Evolutionary conservation across 805 yeast species (phyloP).

Genomic region (Clavispora asparagi): DNA sequence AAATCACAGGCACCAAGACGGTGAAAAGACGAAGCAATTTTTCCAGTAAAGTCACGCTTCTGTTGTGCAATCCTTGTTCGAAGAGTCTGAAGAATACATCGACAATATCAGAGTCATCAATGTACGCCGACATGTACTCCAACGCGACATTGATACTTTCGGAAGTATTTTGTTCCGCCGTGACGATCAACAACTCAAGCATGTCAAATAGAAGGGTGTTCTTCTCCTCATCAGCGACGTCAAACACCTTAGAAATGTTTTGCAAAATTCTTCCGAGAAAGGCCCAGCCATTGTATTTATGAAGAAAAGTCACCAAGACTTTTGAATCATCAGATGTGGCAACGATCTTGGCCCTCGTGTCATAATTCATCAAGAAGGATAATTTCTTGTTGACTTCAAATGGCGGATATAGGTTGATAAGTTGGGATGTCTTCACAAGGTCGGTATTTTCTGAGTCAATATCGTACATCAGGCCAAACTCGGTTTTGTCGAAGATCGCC

Average conservation of each 20-base stretch:
- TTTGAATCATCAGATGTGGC: slow-evolving; percentile 38
- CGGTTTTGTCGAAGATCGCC: slow-evolving; percentile 36
- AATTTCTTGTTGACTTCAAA: slow-evolving; percentile 44
- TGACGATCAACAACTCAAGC: slow-evolving; percentile 45
- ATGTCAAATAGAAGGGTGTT: slow-evolving; percentile 42
- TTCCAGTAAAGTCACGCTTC: slow-evolving; percentile 43
- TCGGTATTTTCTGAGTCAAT: slow-evolving; percentile 52
- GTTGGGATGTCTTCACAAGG: slow-evolving; percentile 44
- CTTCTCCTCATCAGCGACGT: slow-evolving; percentile 33
- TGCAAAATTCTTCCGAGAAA: slow-evolving; percentile 73
- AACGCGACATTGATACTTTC: slow-evolving; percentile 20
- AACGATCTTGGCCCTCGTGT: slow-evolving; percentile 68
- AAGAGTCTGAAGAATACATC: slow-evolving; percentile 62
- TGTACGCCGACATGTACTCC: slow-evolving; percentile 43
- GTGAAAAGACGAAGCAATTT: slow-evolving; percentile 47
- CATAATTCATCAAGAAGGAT: slow-evolving; percentile 38
- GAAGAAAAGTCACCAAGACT: slow-evolving; percentile 57
- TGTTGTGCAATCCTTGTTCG: slow-evolving; percentile 59
- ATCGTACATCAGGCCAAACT: slow-evolving; percentile 35
- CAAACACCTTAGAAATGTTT: slow-evolving; percentile 44
- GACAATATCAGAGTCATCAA: slow-evolving; percentile 52
- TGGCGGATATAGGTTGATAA: slow-evolving; percentile 52
- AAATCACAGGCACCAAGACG: slow-evolving; percentile 42
- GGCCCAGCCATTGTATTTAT: slow-evolving; percentile 84
- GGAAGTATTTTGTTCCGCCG: slow-evolving; percentile 36